Evolutionary conservation across 2,329 filamentous ascomycete species (phyloP), one percentile per base, ranked within the genome.

Genomic region (Escovopsis sp.): DNA sequence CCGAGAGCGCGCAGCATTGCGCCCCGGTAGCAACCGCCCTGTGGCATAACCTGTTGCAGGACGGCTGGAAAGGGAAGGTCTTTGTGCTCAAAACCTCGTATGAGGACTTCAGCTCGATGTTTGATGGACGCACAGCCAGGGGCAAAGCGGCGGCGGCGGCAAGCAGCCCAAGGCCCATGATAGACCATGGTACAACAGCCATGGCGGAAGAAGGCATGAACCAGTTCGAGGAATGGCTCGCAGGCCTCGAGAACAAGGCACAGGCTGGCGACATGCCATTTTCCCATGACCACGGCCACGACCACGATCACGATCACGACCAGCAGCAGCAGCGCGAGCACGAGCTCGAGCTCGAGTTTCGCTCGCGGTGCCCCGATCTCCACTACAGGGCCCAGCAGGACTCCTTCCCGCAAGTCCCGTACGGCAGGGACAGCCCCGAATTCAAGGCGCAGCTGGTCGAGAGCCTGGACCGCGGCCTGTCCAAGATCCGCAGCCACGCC

Each of bases 11-110:
- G 1, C 69, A 67, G 63, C 70, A 74, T 45, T 72, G 70, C 34
- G 70, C 70, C 1, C 54, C n/a, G n/a, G n/a, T 65, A 2, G 70
- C 71, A 3, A 62, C 65, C 12, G 55, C 63, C 0, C 50, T 76
- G 3, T 53, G 64, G 18, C 54, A 62, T 34, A 71, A 70, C 45
- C 60, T 76, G 41, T 64, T 57, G 40, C 53, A 53, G 12, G 61
- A 64, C 48, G 67, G 65, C 19, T 76, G 72, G 72, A 47, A 49
- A 1, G 72, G 72, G 2, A 64, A 66, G 35, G 68, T 63, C 45
- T 75, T 75, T 49, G 59, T 75, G 7, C 60, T 76, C 32, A 74
- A 74, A 50, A 72, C 72, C 0, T 69, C 72, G 42, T 76, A 70
- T 51, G 63, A 64, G 38, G 72, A 75, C 47, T 75, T 75, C 46